phyloP scores from a whole-genome alignment of 2,329 filamentous ascomycete genomes.

The Ceratocystis cacaofunesta region DNA sequence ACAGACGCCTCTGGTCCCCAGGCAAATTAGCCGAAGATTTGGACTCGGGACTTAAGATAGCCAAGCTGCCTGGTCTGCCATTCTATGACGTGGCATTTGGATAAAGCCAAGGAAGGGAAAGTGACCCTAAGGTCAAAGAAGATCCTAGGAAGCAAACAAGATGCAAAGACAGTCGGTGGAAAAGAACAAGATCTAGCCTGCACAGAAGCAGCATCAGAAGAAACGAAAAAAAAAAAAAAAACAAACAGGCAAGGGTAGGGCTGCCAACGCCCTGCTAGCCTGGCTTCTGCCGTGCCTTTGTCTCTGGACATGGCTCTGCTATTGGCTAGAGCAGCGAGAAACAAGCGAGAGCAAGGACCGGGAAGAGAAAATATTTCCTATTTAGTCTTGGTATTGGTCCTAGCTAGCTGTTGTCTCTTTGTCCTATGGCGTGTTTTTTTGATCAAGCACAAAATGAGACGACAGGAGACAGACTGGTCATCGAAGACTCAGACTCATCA shows the following conservation, averaged over 20 bases:
- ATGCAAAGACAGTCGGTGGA: neutral
- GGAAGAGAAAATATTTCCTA: constrained; percentile 1
- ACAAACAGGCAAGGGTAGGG: neutral
- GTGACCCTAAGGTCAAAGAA: neutral
- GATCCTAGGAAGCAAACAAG: neutral
- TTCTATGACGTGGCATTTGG: no score
- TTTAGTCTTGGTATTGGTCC: neutral
- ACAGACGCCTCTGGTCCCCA: neutral
- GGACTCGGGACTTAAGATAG: neutral
- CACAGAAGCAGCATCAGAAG: neutral
- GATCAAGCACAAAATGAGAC: neutral
- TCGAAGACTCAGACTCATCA: neutral
- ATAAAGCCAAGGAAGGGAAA: no score
- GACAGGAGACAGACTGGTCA: neutral
- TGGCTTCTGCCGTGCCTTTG: constrained; percentile 2
- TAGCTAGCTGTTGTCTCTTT: neutral
- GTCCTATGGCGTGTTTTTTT: neutral
- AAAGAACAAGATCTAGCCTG: neutral
- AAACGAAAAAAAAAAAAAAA: neutral
- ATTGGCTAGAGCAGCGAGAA: neutral
- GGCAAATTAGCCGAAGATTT: neutral
- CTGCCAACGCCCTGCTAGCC: neutral
- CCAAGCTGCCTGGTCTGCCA: neutral
- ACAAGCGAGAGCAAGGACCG: neutral
- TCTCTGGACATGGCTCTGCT: neutral